Percentiles rank a stretch among this genome's conserved stretches.
These are phyloP conservation scores for Talaromyces thailandensis DNA, from an alignment of 495 filamentous ascomycete genomes.

Conservation along the genomic window DNA sequence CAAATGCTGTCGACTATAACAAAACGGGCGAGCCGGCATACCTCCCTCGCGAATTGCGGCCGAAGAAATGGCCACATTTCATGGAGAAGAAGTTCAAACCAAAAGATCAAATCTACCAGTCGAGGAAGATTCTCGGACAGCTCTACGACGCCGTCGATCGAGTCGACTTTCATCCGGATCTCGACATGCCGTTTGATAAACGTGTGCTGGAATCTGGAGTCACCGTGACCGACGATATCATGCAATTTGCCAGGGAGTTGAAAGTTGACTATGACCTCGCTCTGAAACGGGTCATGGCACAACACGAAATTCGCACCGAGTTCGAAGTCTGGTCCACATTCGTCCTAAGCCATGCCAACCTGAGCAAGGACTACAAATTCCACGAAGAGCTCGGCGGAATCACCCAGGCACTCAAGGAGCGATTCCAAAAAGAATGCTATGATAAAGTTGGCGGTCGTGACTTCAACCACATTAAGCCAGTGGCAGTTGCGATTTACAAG, in stretches of 20 bases:
- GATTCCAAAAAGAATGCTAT: conserved; percentile 55
- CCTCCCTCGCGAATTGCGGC: conserved; percentile 52
- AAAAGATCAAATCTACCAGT: conserved; percentile 51
- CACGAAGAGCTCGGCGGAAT: conserved; percentile 70
- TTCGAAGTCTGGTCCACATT: conserved; percentile 89
- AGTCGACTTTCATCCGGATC: conserved; percentile 62
- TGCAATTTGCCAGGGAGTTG: conserved; percentile 51
- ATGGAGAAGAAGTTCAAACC: conserved; percentile 62
- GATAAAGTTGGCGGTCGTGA: conserved; percentile 53
- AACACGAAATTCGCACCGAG: conserved; percentile 78
- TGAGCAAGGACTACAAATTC: conserved; percentile 70
- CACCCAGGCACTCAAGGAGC: conserved; percentile 51
- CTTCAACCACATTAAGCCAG: conserved; percentile 50
- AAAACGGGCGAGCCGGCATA: conserved; percentile 76
- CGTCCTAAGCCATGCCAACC: conserved; percentile 58
- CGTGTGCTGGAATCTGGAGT: conserved; percentile 61
- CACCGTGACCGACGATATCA: conserved; percentile 36
- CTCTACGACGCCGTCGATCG: conserved; percentile 68
- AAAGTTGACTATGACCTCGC: conserved; percentile 72
- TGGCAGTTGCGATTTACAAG: conserved; percentile 80
- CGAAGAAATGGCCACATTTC: conserved; percentile 72
- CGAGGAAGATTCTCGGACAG: conserved; percentile 65
- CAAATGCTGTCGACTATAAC: conserved; percentile 83
- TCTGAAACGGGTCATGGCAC: conserved; percentile 73
- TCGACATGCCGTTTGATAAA: conserved; percentile 62